Evolutionary conservation across 306 rosid species (phyloP), one percentile per base, ranked within the genome.

Genomic region (Lathyrus tuberosus): DNA sequence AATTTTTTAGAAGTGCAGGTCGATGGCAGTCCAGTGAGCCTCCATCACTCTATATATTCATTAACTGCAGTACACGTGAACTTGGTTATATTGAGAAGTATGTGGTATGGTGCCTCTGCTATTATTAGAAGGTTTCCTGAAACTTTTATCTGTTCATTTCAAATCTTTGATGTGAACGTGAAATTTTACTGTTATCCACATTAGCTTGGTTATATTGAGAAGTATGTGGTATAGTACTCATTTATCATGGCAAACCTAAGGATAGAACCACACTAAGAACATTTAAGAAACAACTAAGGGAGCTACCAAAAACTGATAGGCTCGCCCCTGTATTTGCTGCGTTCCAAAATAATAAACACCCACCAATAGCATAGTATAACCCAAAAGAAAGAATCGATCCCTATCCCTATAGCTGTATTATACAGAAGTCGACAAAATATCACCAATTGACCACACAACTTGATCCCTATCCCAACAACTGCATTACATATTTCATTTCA

Each of bases 31-130:
- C 96, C 58, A 76, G 53, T 79, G 88, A 86, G 41, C 97, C 96
- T 67, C 98, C 98, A 47, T 82, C 97, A 47, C 83, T 94, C 66
- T 88, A 90, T 62, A 78, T 94, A 53, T 94, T 94, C 80, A 80
- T 94, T 65, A 90, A 88, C 67, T 90, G 96, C 74, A 94, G 97
- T 79, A 88, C 98, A 3, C 90, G 94, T 47, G 98, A 94, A 73
- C 97, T 94, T 73, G 96, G 70, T 40, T 71, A 79, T 76, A 85
- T 94, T 72, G 98, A 94, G 97, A 89, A 94, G 86, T 94, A 90
- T 76, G 90, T 94, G 96, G 97, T 90, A 85, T 79, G 98, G 68
- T 65, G 73, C 72, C 81, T 85, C 80, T 38, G 37, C 79, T 76
- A 22, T 79, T 70, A 41, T 79, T 70, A 41, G 58, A 75, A 82